Base-by-base conservation (phyloP, 2,329 filamentous ascomycete species). In the Pseudopyrenochaeta lycopersici region DNA sequence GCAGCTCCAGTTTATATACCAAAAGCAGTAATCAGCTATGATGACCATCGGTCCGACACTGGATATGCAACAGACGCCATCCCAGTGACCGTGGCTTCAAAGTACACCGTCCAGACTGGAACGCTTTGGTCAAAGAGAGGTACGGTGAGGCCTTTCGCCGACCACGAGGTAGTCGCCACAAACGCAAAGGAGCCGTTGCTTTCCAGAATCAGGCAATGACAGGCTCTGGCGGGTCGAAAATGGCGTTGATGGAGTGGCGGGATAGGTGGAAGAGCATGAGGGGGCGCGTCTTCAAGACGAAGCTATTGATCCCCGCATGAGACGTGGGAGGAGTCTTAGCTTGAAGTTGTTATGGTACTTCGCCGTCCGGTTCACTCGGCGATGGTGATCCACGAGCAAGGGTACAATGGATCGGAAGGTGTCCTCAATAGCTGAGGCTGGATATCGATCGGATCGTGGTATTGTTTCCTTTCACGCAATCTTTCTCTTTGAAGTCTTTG, bases 221-320 rank as follows among this genome's bases (percentile, higher is more conserved):
- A 46, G 33, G 33, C 49, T 31, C 31, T 14, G 4, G 27, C n/a
- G 32, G n/a, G 12, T 42, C 17, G 17, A 5, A 29, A 49, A 35
- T 38, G 49, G 49, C 49, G 33, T 21, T 33, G 27, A 10, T 11
- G 32, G n/a, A 20, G 27, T 17, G 11, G 31, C 15, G 18, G 9
- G 20, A 45, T 45, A 31, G 32, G 46, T 36, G 4, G 46, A 9
- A 27, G 39, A n/a, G 21, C 39, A 21, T 32, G 36, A 41, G 36
- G 29, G 32, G 32, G 30, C 32, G 12, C 12, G 18, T 21, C 30
- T 21, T n/a, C 33, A 46, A 23, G 32, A 27, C 20, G 15, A 41
- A 32, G 42, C 41, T 52, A 52, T 52, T 46, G 49, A 33, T 15
- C 20, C 17, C 32, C 31, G 43, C 29, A 49, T 46, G 41, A 18